Evolutionary conservation across 2,329 filamentous ascomycete genomes (phyloP).

Genomic region (Dactylellina haptotyla): DNA sequence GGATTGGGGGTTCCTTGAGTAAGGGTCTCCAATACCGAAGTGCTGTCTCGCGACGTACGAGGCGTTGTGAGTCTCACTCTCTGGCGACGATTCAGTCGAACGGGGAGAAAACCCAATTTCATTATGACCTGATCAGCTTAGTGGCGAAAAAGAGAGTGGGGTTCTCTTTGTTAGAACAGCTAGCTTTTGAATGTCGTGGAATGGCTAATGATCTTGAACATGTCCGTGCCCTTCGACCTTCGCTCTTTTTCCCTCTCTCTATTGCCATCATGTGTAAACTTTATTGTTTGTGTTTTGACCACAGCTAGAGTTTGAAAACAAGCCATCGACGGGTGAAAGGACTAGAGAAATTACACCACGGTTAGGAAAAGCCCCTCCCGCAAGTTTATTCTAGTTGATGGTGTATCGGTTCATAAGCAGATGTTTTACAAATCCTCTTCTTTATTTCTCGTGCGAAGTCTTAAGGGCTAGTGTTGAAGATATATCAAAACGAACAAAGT

Average conservation of each 20-base stretch:
- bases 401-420: slow-evolving; percentile 11
- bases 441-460: too few relatives aligned
- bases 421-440: not conserved
- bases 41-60: not conserved
- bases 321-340: not conserved
- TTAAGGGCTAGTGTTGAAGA: too few relatives aligned
- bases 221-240: slow-evolving; percentile 33
- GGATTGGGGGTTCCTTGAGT: not conserved
- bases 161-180: not conserved
- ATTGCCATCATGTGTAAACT: slow-evolving; percentile 45
- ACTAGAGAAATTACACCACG: not conserved
- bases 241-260: slow-evolving; percentile 23
- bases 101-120: not conserved
- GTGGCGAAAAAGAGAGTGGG: not conserved
- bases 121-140: slow-evolving; percentile 25
- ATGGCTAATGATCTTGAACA: slow-evolving; percentile 5
- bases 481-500: too few relatives aligned
- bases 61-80: slow-evolving; percentile 15
- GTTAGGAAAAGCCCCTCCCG: slow-evolving; percentile 35
- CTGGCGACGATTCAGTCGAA: slow-evolving; percentile 8
- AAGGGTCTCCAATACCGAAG: not conserved
- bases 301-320: not conserved
- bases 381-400: slow-evolving; percentile 17
- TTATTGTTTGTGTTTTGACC: slow-evolving; percentile 18
- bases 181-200: slow-evolving; percentile 6